Percentiles rank a stretch among this genome's conserved stretches.
Conservation (phyloP, 345 rosid genomes). For the Salix koriyanagi region DNA sequence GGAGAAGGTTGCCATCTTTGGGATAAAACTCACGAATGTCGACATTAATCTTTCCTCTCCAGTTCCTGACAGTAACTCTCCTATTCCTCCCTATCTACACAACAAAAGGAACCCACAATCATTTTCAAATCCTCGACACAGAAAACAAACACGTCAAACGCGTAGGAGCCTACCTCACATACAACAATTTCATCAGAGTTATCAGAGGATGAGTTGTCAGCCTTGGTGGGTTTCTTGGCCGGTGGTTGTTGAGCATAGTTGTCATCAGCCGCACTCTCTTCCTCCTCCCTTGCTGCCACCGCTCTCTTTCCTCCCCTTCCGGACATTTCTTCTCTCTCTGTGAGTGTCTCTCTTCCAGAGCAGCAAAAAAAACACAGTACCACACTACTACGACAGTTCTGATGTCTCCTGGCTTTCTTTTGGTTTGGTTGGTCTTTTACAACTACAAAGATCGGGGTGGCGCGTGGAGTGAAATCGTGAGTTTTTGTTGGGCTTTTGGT, state of each 20-base stretch:
- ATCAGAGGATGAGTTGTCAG: conserved; percentile 34
- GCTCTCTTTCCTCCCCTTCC: conserved; percentile 73
- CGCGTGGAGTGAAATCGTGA: no score
- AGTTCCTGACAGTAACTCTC: conserved; percentile 78
- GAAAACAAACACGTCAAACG: background rate
- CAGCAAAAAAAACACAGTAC: background rate
- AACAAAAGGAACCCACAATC: background rate
- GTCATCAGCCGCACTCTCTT: conserved; percentile 51
- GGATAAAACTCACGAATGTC: conserved; percentile 89
- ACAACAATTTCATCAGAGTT: conserved; percentile 64
- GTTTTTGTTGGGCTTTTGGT: no score
- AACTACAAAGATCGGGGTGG: no score
- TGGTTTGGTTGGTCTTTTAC: background rate
- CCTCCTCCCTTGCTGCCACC: conserved; percentile 39
- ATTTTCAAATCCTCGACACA: conserved; percentile 6
- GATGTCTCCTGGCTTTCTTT: background rate
- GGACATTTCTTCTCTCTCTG: conserved; percentile 42
- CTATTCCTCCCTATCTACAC: conserved; percentile 74
- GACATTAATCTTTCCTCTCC: conserved; percentile 72
- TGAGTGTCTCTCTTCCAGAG: background rate
- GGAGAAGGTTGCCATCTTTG: conserved; percentile 76
- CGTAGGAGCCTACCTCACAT: conserved; percentile 50
- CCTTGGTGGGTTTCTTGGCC: conserved; percentile 55
- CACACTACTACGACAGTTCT: background rate
- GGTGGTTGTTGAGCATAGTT: conserved; percentile 54